Evolutionary conservation across 192 early-diverging fungal genomes (phyloP), one percentile per base, ranked within the genome.

Genomic region (Rhizoclosmatium globosum): DNA sequence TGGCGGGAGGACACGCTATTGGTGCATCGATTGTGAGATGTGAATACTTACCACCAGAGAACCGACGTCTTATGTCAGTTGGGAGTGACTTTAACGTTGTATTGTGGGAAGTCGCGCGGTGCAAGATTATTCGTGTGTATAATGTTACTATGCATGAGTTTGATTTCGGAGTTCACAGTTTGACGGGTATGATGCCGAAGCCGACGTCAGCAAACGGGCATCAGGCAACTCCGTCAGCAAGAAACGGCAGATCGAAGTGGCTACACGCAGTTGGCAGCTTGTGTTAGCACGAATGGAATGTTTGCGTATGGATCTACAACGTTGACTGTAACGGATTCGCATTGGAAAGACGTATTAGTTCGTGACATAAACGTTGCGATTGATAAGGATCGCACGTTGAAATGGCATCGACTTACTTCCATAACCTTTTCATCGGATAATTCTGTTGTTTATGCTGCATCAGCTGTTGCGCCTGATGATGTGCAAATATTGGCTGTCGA

Each of bases 81-180:
- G 74, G 75, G 9, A 47, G 64, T 3, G 80, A 81, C 48, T 68
- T 71, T 21, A 61, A 50, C 2, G 46, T 76, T 59, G 73, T 77
- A 3, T 47, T 81, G 0, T 81, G 80, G 80, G 80, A 81, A 47
- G 74, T 81, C 2, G 80, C 80, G 3, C 60, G 80, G n/a, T 64
- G 80, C n/a, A 74, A 64, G 57, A 74, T 74, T 45, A 74, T 74
- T 62, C 31, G 72, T 11, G 41, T 62, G 43, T 62, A 61, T 62
- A 44, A 23, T 31, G 59, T 48, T 4, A 15, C 72, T 17, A 59
- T 46, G 41, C n/a, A 48, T 4, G 72, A 74, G 19, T 74, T 74
- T 64, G 72, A 74, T 47, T 74, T 74, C 38, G 19, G 41, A n/a
- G n/a, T 74, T n/a, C 19, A 42, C 2, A 44, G 41, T 7, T 2